Evolutionary conservation across 2,329 filamentous ascomycete genomes (phyloP).

Genomic region (Fusarium ramigenum): DNA sequence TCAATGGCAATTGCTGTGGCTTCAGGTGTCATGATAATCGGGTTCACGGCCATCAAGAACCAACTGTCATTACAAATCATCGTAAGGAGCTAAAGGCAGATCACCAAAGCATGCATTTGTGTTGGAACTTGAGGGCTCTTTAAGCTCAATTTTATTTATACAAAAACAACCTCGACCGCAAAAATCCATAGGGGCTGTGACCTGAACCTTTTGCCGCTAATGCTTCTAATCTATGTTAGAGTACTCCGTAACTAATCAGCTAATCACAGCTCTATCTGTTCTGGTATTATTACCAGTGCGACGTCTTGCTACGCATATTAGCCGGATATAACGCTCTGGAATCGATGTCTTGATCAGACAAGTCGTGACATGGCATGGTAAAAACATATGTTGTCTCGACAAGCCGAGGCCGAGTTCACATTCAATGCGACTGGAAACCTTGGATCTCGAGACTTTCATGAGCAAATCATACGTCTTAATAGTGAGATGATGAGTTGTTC

Average conservation of each 20-base stretch:
- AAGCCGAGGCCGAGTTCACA: neutral
- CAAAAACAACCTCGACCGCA: neutral
- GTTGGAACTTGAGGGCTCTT: neutral
- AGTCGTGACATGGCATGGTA: slow-evolving; percentile 12
- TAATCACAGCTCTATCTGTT: neutral
- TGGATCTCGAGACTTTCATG: slow-evolving; percentile 18
- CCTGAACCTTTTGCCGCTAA: slow-evolving; percentile 5
- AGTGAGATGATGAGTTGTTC: slow-evolving; percentile 12
- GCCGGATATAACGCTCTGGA: neutral
- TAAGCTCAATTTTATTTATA: neutral
- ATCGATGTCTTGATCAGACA: neutral
- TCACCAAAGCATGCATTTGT: neutral
- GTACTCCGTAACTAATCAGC: neutral
- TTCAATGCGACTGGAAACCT: neutral
- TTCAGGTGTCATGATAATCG: slow-evolving; percentile 8
- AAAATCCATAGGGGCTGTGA: neutral
- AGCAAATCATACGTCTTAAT: slow-evolving; percentile 36
- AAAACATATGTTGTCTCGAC: slow-evolving; percentile 3
- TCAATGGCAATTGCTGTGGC: neutral
- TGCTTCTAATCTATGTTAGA: neutral
- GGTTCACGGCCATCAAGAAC: neutral
- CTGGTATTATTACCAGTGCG: slow-evolving; percentile 1
- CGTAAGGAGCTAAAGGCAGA: neutral
- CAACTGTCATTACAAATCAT: neutral
- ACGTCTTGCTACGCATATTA: neutral